phyloP scores from a whole-genome alignment of 305 asterid genomes.

The Euphrasia arctica region DNA sequence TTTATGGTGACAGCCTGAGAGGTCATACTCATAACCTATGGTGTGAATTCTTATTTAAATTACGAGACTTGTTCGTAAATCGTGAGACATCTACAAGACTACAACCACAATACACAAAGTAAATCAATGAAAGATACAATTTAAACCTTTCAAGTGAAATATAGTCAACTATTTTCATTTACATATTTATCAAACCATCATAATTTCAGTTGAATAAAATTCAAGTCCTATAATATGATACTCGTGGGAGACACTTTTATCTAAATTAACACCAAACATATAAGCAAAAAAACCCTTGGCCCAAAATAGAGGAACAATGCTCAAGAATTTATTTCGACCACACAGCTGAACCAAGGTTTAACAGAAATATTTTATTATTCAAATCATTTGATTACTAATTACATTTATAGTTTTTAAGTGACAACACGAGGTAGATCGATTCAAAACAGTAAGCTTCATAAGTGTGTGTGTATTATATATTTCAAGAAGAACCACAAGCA shows the following conservation, averaged over 20 bases:
- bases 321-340: neutral
- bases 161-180: neutral
- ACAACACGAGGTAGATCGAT: neutral
- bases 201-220: neutral
- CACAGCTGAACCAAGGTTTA: slow-evolving; percentile 8
- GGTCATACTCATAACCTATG: no score
- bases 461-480: no score
- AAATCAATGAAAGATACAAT: neutral
- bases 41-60: neutral
- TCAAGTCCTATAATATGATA: no score
- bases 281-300: neutral
- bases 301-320: neutral
- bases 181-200: neutral
- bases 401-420: neutral
- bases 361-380: neutral
- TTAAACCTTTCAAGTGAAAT: neutral
- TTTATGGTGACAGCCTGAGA: no score
- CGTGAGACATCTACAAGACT: slow-evolving; percentile 2
- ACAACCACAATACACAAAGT: neutral
- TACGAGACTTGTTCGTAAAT: neutral
- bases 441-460: no score
- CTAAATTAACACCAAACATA: neutral
- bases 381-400: neutral
- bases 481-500: slow-evolving; percentile 1
- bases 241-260: no score